These are phyloP conservation scores for Canna indica DNA, from an alignment of 176 grass and related monocot species.

Conservation along the genomic window DNA sequence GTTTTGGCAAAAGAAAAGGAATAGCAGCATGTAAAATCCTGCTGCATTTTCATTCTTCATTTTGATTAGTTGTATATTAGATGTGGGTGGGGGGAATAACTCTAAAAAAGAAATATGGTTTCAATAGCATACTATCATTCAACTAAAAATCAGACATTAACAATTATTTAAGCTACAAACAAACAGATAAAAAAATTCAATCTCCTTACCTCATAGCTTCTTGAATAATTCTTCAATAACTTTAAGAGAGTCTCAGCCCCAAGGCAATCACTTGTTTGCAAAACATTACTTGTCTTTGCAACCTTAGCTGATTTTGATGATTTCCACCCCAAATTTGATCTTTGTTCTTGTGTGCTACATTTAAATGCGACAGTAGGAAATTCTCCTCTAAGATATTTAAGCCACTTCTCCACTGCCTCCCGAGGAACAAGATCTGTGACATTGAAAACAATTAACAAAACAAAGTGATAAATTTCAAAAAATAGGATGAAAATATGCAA, in stretches of 20 bases:
- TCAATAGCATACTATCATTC: too few species aligned
- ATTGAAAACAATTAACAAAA: neutral
- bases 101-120: too few species aligned
- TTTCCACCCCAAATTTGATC: slow-evolving; percentile 88
- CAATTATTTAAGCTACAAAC: neutral
- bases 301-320: slow-evolving; percentile 76
- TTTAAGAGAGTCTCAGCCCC: slow-evolving; percentile 88
- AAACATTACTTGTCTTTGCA: slow-evolving; percentile 49
- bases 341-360: slow-evolving; percentile 94
- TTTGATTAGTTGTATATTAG: too few species aligned
- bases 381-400: slow-evolving; percentile 77
- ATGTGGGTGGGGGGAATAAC: too few species aligned
- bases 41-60: too few species aligned
- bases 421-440: slow-evolving; percentile 73
- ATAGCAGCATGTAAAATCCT: too few species aligned
- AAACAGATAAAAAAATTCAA: neutral
- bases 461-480: neutral
- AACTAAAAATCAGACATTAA: neutral
- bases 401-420: slow-evolving; percentile 77
- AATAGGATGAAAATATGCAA: neutral
- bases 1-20: too few species aligned
- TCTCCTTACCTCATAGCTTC: slow-evolving; percentile 70
- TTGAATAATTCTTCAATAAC: slow-evolving; percentile 91
- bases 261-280: slow-evolving; percentile 90
- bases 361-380: slow-evolving; percentile 85